These are phyloP conservation scores for Phaseolus coccineus DNA, from an alignment of 331 rosid genomes.

Conservation along the genomic window DNA sequence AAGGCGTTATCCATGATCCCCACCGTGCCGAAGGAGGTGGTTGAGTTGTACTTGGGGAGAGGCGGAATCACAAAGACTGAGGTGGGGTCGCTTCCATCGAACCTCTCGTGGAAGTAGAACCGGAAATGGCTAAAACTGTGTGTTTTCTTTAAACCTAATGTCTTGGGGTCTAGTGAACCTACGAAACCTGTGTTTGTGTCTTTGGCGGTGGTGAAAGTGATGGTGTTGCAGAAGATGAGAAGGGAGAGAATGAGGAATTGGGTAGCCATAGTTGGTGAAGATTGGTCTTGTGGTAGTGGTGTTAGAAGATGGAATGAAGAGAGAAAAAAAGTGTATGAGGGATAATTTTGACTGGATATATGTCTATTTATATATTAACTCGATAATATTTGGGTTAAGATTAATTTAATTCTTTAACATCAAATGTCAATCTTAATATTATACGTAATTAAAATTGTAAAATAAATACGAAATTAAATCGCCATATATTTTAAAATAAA, in stretches of 20 bases:
- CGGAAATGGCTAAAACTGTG: background rate
- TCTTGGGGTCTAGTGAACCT: background rate
- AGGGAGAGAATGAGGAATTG: background rate
- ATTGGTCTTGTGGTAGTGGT: background rate
- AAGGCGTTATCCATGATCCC: conserved; percentile 17
- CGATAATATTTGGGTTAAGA: too few relatives aligned
- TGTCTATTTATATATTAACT: too few relatives aligned
- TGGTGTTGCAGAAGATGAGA: background rate
- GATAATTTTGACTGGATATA: too few relatives aligned
- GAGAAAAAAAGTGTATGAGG: background rate
- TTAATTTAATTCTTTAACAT: too few relatives aligned
- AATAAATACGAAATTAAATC: too few relatives aligned
- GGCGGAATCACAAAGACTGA: background rate
- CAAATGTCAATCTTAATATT: too few relatives aligned
- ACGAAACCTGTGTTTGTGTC: background rate
- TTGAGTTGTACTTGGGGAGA: background rate
- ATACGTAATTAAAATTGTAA: too few relatives aligned
- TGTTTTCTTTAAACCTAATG: background rate
- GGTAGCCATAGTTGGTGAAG: background rate
- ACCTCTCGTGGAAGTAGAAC: background rate
- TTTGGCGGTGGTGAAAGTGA: background rate
- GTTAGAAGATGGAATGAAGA: background rate
- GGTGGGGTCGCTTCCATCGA: background rate
- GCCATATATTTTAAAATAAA: too few relatives aligned
- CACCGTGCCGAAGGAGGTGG: background rate